Base-by-base conservation (phyloP, 352 stramenopile genomes). In the Aphanomyces stellatus region DNA sequence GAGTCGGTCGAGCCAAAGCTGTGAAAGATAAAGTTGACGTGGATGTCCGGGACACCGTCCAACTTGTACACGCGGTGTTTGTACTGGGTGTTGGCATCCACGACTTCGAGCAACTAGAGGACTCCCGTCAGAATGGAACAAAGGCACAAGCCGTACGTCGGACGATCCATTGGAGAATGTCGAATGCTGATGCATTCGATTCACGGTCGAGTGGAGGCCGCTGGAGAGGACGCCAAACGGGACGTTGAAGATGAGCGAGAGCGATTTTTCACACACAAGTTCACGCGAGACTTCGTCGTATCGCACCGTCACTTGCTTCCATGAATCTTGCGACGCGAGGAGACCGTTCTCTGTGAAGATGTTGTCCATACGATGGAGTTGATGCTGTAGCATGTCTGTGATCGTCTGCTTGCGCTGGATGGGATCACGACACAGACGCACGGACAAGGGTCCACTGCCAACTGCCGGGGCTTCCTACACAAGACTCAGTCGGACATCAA, bases 291-390 rank as follows among this genome's bases (percentile, higher is more conserved):
- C 56, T 19, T 64, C 56, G 30, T 64, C 56, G 15, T 49, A 25
- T 19, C 56, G 56, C 25, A 64, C 56, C n/a, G 41, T 22, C 19
- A 64, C 56, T 30, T 64, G 56, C 27, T 64, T 64, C 56, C 56
- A 64, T 22, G 56, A 49, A 17, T 64, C 56, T 7, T 49, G 41
- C 35, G 56, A 51, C n/a, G 53, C 19, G 10, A 35, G 4, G 31
- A 64, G 35, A 2, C 56, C 56, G 24, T 49, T 49, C 22, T 64
- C 41, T 17, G 19, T 17, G 41, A 49, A 64, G 8, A 30, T 49
- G 17, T 64, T 30, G 30, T 64, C 35, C n/a, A 64, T 30, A 2
- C 56, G 41, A 19, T 25, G 3, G 6, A 64, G 30, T 22, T 64
- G 25, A 10, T 7, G 7, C 15, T 17, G 13, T 30, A 64, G 53